phyloP scores from a whole-genome alignment of 345 rosid species.

The Eutrema yunnanense region DNA sequence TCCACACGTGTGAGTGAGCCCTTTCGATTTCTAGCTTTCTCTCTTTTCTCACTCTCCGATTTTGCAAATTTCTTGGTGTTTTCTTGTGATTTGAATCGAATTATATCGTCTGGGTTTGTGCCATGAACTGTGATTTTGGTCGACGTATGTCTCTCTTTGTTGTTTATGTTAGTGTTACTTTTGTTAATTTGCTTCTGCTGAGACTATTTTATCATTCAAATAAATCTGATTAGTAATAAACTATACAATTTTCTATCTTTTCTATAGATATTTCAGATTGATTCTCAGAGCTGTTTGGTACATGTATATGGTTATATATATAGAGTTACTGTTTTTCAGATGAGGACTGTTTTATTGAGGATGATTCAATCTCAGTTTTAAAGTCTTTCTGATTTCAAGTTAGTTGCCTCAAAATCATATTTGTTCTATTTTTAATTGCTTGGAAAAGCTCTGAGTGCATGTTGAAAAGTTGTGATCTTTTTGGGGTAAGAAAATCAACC shows the following conservation, averaged over 20 bases:
- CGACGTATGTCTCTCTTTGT: background rate
- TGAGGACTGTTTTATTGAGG: background rate
- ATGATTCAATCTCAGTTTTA: background rate
- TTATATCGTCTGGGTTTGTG: background rate
- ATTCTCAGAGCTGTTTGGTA: background rate
- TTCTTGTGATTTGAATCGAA: background rate
- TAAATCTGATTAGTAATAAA: too few relatives aligned
- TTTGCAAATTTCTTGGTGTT: background rate
- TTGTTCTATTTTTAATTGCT: background rate
- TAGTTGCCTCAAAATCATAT: background rate
- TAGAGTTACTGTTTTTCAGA: background rate
- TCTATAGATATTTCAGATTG: background rate
- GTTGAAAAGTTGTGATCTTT: background rate
- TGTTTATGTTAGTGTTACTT: background rate
- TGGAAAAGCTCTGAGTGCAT: background rate
- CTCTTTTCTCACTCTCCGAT: background rate
- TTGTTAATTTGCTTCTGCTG: background rate
- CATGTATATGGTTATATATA: background rate
- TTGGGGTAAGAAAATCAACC: background rate
- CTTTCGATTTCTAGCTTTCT: background rate
- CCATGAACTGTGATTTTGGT: background rate
- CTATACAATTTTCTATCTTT: background rate
- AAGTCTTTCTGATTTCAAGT: background rate
- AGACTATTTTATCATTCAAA: background rate
- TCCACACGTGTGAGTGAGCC: conserved; percentile 10